phyloP scores from a whole-genome alignment of 2,329 filamentous ascomycete genomes.

The Hymenoscyphus salicellus region DNA sequence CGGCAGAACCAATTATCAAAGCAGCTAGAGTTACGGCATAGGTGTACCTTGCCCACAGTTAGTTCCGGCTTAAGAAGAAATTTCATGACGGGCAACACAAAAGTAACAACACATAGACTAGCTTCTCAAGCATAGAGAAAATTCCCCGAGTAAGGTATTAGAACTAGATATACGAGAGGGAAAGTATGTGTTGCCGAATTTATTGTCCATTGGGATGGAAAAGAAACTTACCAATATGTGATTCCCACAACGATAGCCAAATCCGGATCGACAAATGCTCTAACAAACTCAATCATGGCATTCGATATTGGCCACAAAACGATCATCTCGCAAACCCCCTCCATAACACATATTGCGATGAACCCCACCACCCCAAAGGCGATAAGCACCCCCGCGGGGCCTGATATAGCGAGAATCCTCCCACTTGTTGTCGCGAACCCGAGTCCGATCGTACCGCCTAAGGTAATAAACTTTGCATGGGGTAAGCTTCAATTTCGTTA shows the following conservation, averaged over 20 bases:
- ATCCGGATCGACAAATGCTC: slow-evolving; percentile 39
- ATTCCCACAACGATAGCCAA: slow-evolving; percentile 37
- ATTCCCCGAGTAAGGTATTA: no score
- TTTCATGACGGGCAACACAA: no score
- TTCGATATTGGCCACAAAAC: slow-evolving; percentile 18
- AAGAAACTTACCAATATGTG: slow-evolving; percentile 35
- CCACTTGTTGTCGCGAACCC: slow-evolving; percentile 12
- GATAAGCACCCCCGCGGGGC: slow-evolving; percentile 8
- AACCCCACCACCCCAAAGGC: slow-evolving; percentile 12
- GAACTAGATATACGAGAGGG: no score
- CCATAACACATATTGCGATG: slow-evolving; percentile 15
- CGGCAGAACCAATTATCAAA: slow-evolving; percentile 11
- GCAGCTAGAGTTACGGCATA: slow-evolving; percentile 13
- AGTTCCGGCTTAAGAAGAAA: no score
- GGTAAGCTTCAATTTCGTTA: no score
- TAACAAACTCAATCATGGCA: slow-evolving; percentile 37
- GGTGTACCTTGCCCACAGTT: neutral
- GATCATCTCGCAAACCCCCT: slow-evolving; percentile 18
- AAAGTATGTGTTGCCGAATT: no score
- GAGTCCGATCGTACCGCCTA: slow-evolving; percentile 17
- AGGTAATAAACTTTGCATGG: slow-evolving; percentile 9
- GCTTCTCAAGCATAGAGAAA: no score
- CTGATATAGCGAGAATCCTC: slow-evolving; percentile 12
- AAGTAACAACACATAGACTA: no score
- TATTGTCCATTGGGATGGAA: no score